Evolutionary conservation across 31 red algal genomes (phyloP).

Genomic region (Endocladia muricata): DNA sequence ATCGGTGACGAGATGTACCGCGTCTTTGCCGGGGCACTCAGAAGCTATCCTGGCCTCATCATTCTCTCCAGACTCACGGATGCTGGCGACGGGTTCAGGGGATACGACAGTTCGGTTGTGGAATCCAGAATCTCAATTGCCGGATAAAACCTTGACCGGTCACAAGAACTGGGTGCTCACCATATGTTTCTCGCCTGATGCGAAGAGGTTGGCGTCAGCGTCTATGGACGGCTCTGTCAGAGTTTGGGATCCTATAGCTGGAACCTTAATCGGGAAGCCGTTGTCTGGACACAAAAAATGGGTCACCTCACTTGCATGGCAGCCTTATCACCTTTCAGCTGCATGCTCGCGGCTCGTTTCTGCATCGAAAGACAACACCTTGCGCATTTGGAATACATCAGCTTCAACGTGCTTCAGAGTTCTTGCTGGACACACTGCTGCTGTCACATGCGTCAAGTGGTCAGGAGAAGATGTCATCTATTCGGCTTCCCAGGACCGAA

Average conservation of each 20-base stretch:
- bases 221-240: conserved; percentile 63
- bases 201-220: conserved; percentile 56
- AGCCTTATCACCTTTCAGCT: conserved; percentile 72
- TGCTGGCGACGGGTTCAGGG: conserved; percentile 76
- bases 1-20: conserved; percentile 67
- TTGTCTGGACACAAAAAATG: conserved; percentile 74
- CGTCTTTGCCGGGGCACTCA: conserved; percentile 77
- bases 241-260: conserved; percentile 43
- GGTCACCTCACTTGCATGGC: conserved; percentile 77
- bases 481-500: conserved; percentile 82
- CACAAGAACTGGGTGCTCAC: conserved; percentile 85
- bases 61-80: conserved; percentile 64
- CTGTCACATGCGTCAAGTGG: conserved; percentile 80
- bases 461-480: conserved; percentile 74
- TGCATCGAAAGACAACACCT: conserved; percentile 70
- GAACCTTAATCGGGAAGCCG: background rate
- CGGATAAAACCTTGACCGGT: conserved; percentile 44
- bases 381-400: conserved; percentile 81
- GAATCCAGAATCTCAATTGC: conserved; percentile 63
- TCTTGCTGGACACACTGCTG: conserved; percentile 66
- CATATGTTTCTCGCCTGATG: conserved; percentile 78
- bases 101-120: conserved; percentile 89
- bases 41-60: conserved; percentile 68
- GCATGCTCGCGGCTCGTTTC: conserved; percentile 49
- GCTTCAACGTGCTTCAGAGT: conserved; percentile 34